These are phyloP conservation scores for Saccharomyces hybrid DNA, from an alignment of 1,139 yeast genomes.

Conservation along the genomic window DNA sequence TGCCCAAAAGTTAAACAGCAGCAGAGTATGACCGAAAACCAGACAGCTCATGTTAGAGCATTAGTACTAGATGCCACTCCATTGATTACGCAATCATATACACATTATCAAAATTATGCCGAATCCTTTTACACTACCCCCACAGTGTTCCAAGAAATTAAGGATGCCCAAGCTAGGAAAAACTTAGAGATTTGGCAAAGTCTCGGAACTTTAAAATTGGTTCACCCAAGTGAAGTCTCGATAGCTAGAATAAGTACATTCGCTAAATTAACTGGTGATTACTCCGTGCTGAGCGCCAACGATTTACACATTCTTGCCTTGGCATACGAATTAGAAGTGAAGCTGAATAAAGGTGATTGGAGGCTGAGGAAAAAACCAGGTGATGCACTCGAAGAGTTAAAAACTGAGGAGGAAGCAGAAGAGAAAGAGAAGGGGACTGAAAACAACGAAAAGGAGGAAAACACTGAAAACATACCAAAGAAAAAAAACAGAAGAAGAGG, in stretches of 20 bases:
- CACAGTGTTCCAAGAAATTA: constrained; percentile 78
- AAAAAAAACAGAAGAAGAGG: constrained; percentile 54
- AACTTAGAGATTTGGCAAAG: constrained; percentile 77
- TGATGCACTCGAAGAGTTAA: constrained; percentile 32
- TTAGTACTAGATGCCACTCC: constrained; percentile 94
- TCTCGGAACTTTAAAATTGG: constrained; percentile 41
- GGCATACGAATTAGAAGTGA: constrained; percentile 78
- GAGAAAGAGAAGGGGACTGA: constrained; percentile 12
- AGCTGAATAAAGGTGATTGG: constrained; percentile 59
- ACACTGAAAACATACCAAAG: constrained; percentile 11
- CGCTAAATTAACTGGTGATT: constrained; percentile 88
- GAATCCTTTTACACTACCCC: constrained; percentile 77
- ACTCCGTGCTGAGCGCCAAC: constrained; percentile 74
- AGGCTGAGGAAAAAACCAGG: constrained; percentile 70
- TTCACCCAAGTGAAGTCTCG: constrained; percentile 67
- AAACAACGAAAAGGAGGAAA: constrained; percentile 5
- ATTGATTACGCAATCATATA: constrained; percentile 75
- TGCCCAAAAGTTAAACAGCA: not conserved
- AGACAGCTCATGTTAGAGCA: constrained; percentile 37
- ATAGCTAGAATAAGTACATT: constrained; percentile 63
- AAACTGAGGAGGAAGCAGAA: constrained; percentile 9
- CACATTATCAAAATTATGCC: constrained; percentile 65
- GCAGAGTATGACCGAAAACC: not conserved
- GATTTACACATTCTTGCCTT: constrained; percentile 91
- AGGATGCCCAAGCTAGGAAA: constrained; percentile 75